Conservation (phyloP, 257 asterid genomes). For the Gentiana dahurica region DNA sequence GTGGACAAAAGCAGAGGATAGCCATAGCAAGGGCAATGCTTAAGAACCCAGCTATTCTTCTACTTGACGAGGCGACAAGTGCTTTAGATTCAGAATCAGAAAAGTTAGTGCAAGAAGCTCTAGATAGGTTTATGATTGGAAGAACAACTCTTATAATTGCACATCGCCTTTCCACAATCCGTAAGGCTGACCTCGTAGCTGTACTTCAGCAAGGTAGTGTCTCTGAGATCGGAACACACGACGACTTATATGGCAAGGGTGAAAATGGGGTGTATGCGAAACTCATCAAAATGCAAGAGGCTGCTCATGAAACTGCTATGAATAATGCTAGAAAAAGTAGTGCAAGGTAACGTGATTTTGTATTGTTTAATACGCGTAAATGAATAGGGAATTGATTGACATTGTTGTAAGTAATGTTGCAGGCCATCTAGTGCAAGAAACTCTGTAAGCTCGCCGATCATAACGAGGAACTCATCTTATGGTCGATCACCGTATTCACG, state of each 20-base stretch:
- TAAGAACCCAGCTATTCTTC: constrained; percentile 67
- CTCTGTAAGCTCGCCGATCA: constrained; percentile 85
- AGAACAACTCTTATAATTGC: constrained; percentile 88
- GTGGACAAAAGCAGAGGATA: constrained; percentile 90
- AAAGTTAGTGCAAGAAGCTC: constrained; percentile 86
- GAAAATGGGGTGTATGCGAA: constrained; percentile 69
- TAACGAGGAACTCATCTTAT: constrained; percentile 75
- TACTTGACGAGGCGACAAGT: constrained; percentile 84
- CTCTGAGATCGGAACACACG: constrained; percentile 72
- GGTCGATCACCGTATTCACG: constrained; percentile 89
- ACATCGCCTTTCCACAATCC: constrained; percentile 81
- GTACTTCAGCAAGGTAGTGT: constrained; percentile 49
- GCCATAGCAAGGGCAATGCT: constrained; percentile 94
- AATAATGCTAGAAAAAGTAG: constrained; percentile 75
- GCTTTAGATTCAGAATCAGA: constrained; percentile 88
- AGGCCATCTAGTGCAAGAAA: constrained; percentile 97
- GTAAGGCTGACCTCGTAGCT: constrained; percentile 77
- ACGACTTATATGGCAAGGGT: constrained; percentile 70
- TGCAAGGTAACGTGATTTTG: constrained; percentile 40
- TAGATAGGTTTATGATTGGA: constrained; percentile 86
- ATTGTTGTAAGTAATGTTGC: constrained; percentile 4
- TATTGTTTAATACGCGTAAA: background rate
- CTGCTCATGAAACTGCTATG: constrained; percentile 72
- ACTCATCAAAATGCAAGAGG: constrained; percentile 84
- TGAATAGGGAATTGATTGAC: background rate